Conservation (phyloP, 1,284 basidiomycete species). For the Pseudozyma pruni region DNA sequence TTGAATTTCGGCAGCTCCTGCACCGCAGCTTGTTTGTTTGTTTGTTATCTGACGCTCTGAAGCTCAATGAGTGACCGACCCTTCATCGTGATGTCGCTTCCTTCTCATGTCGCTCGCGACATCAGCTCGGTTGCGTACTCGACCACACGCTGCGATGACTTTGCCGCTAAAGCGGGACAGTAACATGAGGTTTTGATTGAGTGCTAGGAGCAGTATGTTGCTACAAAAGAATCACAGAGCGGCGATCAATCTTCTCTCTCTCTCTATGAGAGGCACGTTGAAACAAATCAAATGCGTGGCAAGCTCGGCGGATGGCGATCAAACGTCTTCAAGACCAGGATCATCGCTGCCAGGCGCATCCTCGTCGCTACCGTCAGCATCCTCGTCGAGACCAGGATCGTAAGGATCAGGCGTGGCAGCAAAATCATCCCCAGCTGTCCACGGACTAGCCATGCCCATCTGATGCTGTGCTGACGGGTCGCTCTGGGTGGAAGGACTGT, state of each 20-base stretch:
- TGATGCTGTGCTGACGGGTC: slow-evolving; percentile 2
- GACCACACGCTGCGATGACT: too few species aligned
- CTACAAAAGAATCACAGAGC: too few species aligned
- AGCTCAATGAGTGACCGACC: too few species aligned
- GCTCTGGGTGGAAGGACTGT: not conserved
- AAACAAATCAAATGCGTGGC: too few species aligned
- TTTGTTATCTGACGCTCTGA: slow-evolving; percentile 4
- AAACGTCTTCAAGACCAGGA: slow-evolving; percentile 32
- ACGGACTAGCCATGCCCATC: slow-evolving; percentile 5
- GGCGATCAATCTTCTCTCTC: not conserved
- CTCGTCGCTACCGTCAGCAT: slow-evolving; percentile 48
- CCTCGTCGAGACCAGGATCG: slow-evolving; percentile 25
- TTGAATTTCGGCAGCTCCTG: not conserved
- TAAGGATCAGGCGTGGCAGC: slow-evolving; percentile 12
- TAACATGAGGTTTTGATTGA: too few species aligned
- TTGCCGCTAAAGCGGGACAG: too few species aligned
- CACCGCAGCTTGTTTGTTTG: not conserved
- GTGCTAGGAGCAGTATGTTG: too few species aligned
- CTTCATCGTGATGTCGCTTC: too few species aligned
- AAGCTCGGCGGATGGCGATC: not conserved
- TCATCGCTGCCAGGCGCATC: slow-evolving; percentile 50
- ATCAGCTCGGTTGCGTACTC: too few species aligned
- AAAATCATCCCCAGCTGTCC: slow-evolving; percentile 3
- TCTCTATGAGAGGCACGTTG: too few species aligned
- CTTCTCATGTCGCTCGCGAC: too few species aligned